Evolutionary conservation across 1,139 yeast genomes (phyloP).

Genomic region (Debaryomycetaceae sp.): DNA sequence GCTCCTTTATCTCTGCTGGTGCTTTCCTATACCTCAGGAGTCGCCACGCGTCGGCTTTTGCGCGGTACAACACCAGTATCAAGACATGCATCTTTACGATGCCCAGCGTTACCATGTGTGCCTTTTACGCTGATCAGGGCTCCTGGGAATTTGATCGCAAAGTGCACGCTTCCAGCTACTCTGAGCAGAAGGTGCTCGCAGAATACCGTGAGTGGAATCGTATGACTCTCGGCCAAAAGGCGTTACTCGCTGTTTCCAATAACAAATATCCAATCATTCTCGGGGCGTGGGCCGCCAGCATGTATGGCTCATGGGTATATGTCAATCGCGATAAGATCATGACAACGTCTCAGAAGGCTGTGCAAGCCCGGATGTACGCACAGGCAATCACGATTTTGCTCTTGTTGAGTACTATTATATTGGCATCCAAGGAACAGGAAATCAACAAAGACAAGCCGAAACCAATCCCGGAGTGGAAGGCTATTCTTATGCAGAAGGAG

Average conservation of each 20-base stretch:
- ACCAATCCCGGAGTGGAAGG: slow-evolving; percentile 31
- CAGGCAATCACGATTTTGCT: slow-evolving; percentile 67
- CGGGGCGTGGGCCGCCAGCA: slow-evolving; percentile 76
- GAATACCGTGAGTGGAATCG: slow-evolving; percentile 13
- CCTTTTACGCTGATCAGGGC: slow-evolving; percentile 39
- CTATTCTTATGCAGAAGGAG: slow-evolving; percentile 30
- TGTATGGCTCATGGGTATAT: slow-evolving; percentile 72
- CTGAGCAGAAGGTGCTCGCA: slow-evolving; percentile 13
- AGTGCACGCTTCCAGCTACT: slow-evolving; percentile 25
- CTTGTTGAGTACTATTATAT: slow-evolving; percentile 51
- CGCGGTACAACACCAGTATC: slow-evolving; percentile 26
- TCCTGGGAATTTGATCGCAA: slow-evolving; percentile 36
- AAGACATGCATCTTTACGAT: slow-evolving; percentile 29
- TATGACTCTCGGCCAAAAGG: slow-evolving; percentile 8
- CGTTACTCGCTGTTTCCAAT: slow-evolving; percentile 34
- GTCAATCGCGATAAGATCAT: slow-evolving; percentile 70
- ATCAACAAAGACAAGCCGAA: slow-evolving; percentile 22
- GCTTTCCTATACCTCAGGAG: slow-evolving; percentile 22
- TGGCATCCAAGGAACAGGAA: slow-evolving; percentile 55
- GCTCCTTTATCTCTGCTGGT: slow-evolving; percentile 24
- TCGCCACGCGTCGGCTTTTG: slow-evolving; percentile 24
- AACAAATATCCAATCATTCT: slow-evolving; percentile 71
- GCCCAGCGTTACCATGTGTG: slow-evolving; percentile 31
- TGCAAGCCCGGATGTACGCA: slow-evolving; percentile 91
- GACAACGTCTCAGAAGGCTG: slow-evolving; percentile 76